phyloP scores from a whole-genome alignment of 2,329 filamentous ascomycete species.

The Colletotrichum paranaense region DNA sequence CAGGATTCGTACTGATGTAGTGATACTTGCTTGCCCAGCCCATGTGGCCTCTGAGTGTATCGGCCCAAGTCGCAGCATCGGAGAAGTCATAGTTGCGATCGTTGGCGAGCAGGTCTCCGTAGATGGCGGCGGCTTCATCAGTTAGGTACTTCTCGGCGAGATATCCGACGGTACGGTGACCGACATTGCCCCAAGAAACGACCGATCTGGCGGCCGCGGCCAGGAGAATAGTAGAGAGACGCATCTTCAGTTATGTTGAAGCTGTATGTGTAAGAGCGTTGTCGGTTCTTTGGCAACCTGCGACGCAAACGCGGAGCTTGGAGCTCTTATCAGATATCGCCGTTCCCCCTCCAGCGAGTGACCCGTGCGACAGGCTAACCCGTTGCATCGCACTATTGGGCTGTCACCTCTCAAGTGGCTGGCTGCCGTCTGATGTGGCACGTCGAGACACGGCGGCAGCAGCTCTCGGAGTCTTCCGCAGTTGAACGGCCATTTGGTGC shows the following conservation, averaged over 20 bases:
- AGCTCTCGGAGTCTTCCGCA: constrained; percentile 7
- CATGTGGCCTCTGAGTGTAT: constrained; percentile 34
- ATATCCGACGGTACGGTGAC: constrained; percentile 36
- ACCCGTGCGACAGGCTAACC: constrained; percentile 16
- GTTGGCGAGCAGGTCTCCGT: constrained; percentile 35
- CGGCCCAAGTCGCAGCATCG: constrained; percentile 35
- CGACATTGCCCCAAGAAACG: constrained; percentile 32
- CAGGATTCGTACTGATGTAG: constrained; percentile 29
- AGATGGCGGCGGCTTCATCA: constrained; percentile 24
- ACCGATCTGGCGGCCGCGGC: constrained; percentile 1
- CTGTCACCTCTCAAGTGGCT: constrained; percentile 11
- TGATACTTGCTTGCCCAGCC: constrained; percentile 37
- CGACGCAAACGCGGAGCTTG: neutral
- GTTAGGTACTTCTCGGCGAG: constrained; percentile 35
- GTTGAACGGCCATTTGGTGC: constrained; percentile 7
- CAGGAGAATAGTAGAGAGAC: constrained; percentile 4
- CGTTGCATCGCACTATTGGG: constrained; percentile 9
- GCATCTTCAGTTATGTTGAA: constrained; percentile 4
- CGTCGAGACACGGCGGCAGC: constrained; percentile 6
- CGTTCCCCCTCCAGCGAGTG: neutral
- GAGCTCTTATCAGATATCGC: constrained; percentile 18
- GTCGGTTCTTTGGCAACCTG: neutral
- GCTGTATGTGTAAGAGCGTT: neutral
- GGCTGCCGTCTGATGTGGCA: constrained; percentile 26
- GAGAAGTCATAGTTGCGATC: constrained; percentile 36